Conservation (phyloP, 257 asterid species). For the Ballota nigra region DNA sequence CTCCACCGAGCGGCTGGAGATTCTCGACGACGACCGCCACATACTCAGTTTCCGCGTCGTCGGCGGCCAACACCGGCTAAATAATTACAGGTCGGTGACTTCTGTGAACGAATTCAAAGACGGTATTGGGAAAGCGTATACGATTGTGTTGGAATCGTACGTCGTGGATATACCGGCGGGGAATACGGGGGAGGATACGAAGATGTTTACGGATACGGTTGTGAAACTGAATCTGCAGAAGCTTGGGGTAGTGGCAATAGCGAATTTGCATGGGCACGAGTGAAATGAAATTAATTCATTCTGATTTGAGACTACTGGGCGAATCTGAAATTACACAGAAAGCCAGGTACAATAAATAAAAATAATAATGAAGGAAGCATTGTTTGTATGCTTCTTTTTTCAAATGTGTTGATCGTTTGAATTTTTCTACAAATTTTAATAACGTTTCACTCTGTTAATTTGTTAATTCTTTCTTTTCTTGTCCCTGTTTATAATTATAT, state of each 20-base stretch:
- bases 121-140: slow-evolving; percentile 31
- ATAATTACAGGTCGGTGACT: slow-evolving; percentile 72
- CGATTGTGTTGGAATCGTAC: slow-evolving; percentile 72
- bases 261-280: slow-evolving; percentile 30
- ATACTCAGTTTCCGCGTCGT: slow-evolving; percentile 76
- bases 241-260: slow-evolving; percentile 65
- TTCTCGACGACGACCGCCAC: slow-evolving; percentile 65
- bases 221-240: slow-evolving; percentile 80
- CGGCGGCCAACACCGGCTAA: slow-evolving; percentile 87
- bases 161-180: slow-evolving; percentile 89
- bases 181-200: slow-evolving; percentile 82
- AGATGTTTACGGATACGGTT: slow-evolving; percentile 83
- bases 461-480: neutral
- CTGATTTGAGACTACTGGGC: neutral
- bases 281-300: slow-evolving; percentile 9
- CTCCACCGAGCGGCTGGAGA: slow-evolving; percentile 85
- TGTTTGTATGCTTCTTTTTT: neutral
- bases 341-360: neutral
- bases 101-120: slow-evolving; percentile 58
- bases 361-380: too few species aligned
- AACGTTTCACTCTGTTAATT: neutral
- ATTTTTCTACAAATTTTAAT: neutral
- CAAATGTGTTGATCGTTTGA: neutral
- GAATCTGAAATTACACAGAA: slow-evolving; percentile 7
- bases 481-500: neutral